Percentiles rank a stretch among this genome's conserved stretches.
Conservation (phyloP, 192 early-diverging fungal genomes). For the Backusella circina region DNA sequence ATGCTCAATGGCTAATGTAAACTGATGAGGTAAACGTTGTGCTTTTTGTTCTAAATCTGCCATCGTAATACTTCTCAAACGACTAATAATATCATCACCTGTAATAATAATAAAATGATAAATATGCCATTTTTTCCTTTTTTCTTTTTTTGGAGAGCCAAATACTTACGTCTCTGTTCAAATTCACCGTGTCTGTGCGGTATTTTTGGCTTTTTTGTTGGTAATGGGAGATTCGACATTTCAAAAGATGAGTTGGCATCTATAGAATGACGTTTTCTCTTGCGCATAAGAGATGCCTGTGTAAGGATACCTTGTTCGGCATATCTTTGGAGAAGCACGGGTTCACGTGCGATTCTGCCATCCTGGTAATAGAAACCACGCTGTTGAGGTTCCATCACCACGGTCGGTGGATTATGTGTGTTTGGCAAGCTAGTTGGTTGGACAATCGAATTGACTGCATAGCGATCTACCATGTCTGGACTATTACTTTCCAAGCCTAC, state of each 20-base stretch:
- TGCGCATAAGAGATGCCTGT: constrained; percentile 29
- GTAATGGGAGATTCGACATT: constrained; percentile 7
- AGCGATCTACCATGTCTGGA: background rate
- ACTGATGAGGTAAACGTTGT: constrained; percentile 13
- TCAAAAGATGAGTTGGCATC: constrained; percentile 20
- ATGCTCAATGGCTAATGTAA: constrained; percentile 26
- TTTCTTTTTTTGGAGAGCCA: background rate
- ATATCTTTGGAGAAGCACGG: constrained; percentile 25
- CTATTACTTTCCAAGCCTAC: background rate
- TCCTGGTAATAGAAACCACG: constrained; percentile 35
- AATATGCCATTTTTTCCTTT: background rate
- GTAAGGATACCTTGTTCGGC: constrained; percentile 32
- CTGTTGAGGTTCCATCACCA: constrained; percentile 28
- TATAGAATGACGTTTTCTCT: constrained; percentile 23
- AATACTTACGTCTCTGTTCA: constrained; percentile 33
- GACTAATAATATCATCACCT: constrained; percentile 36
- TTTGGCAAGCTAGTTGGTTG: background rate
- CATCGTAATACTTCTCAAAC: constrained; percentile 30
- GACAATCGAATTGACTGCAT: background rate
- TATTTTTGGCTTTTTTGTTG: constrained; percentile 35
- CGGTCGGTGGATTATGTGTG: background rate
- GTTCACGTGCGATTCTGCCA: constrained; percentile 28
- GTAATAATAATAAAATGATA: background rate
- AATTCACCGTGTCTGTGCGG: constrained; percentile 41
- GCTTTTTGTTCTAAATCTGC: constrained; percentile 36